Conservation (phyloP, 2,329 filamentous ascomycete species). For the Neopestalotiopsis rosae region DNA sequence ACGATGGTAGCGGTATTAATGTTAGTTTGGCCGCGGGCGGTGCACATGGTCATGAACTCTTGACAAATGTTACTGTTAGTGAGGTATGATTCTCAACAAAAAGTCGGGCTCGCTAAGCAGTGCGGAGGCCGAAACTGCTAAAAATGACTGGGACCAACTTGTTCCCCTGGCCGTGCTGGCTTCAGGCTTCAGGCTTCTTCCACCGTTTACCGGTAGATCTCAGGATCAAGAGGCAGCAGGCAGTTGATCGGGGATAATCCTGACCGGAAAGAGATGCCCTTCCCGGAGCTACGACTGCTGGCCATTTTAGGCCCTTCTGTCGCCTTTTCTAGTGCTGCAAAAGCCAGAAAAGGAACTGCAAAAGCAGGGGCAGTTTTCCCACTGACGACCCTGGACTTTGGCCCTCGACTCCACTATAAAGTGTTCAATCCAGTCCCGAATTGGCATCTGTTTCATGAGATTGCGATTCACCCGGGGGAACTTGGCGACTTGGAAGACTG, state of each 20-base stretch:
- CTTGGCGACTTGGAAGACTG: neutral
- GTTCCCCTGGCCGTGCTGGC: neutral
- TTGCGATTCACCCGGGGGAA: neutral
- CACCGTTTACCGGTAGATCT: neutral
- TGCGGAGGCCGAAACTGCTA: constrained; percentile 1
- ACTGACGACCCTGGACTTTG: no score
- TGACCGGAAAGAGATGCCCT: neutral
- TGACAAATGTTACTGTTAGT: no score
- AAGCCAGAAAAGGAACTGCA: neutral
- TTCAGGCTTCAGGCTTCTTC: no score
- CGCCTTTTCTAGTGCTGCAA: neutral
- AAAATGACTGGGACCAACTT: neutral
- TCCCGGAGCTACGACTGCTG: neutral
- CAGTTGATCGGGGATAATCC: neutral
- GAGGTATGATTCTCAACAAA: constrained; percentile 1
- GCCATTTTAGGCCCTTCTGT: constrained; percentile 1
- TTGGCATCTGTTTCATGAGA: constrained; percentile 1
- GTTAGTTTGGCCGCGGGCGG: neutral
- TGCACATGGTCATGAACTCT: neutral
- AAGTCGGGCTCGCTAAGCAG: constrained; percentile 11
- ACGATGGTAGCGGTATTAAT: neutral
- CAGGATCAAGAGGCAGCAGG: neutral
- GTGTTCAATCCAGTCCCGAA: neutral
- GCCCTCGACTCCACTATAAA: neutral
- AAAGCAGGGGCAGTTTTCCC: no score